phyloP scores from a whole-genome alignment of 1,139 yeast genomes.

The Diutina mesorugosa region DNA sequence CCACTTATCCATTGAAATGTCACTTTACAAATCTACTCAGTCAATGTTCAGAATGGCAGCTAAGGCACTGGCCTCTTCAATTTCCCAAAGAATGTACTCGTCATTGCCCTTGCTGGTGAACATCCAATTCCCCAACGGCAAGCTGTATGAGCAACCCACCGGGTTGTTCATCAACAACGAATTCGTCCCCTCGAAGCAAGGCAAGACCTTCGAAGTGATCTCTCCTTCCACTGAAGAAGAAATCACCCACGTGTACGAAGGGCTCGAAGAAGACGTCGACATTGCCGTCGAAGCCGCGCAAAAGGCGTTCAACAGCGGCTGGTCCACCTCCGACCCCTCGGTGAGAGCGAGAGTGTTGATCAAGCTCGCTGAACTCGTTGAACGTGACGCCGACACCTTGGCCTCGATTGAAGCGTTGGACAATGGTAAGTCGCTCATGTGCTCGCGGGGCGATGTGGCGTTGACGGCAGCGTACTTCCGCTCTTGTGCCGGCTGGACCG shows the following conservation, averaged over 20 bases:
- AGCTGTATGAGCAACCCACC: slow-evolving; percentile 42
- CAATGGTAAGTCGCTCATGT: slow-evolving; percentile 9
- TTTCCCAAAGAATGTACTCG: slow-evolving; percentile 5
- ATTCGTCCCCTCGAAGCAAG: slow-evolving; percentile 34
- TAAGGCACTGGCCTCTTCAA: neutral
- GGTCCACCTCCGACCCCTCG: slow-evolving; percentile 9
- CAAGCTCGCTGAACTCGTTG: slow-evolving; percentile 9
- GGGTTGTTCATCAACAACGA: slow-evolving; percentile 25
- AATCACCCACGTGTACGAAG: slow-evolving; percentile 41
- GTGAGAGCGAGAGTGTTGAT: slow-evolving; percentile 8
- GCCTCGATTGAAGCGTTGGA: slow-evolving; percentile 10
- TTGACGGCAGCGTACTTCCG: slow-evolving; percentile 12
- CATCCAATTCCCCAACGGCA: slow-evolving; percentile 8
- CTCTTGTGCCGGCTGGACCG: slow-evolving; percentile 16
- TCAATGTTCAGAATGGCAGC: slow-evolving; percentile 1
- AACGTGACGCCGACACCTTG: slow-evolving; percentile 9
- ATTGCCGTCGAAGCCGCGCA: slow-evolving; percentile 46
- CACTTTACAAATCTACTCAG: neutral
- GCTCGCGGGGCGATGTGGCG: slow-evolving; percentile 10
- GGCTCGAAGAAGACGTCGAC: slow-evolving; percentile 44
- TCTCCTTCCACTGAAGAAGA: slow-evolving; percentile 47
- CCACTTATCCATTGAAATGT: neutral
- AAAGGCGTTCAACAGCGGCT: slow-evolving; percentile 25
- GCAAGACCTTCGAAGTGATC: slow-evolving; percentile 38
- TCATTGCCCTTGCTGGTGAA: slow-evolving; percentile 8